These are phyloP conservation scores for Diacronema lutheri DNA, from an alignment of 78 protist species.

Conservation along the genomic window DNA sequence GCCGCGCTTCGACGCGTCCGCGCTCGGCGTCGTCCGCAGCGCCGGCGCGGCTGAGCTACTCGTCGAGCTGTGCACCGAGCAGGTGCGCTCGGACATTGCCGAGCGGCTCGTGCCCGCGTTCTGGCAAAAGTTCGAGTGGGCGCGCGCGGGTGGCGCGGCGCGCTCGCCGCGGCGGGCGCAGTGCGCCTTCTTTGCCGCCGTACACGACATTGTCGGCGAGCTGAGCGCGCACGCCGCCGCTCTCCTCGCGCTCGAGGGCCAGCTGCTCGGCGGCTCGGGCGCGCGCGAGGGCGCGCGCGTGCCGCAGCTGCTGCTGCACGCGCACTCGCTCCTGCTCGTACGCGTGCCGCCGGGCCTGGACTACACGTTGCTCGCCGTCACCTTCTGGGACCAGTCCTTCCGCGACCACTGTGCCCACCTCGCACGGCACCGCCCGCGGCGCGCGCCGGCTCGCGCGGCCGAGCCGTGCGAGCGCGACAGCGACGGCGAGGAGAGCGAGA, in stretches of 20 bases:
- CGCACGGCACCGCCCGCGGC: no score
- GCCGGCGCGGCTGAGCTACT: no score
- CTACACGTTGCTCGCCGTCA: background rate
- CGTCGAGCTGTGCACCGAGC: no score
- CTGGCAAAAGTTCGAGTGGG: background rate
- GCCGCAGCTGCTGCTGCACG: background rate
- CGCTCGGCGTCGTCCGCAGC: no score
- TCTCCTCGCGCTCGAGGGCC: background rate
- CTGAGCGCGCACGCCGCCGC: background rate
- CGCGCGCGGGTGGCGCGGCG: background rate
- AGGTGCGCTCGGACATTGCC: no score
- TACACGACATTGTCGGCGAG: background rate
- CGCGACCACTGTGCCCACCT: no score
- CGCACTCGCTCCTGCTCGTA: background rate
- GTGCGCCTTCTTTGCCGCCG: background rate
- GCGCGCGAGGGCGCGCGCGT: background rate
- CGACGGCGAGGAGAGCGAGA: background rate
- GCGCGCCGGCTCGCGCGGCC: background rate
- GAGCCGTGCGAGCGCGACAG: background rate
- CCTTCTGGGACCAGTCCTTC: no score
- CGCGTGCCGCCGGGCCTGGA: background rate
- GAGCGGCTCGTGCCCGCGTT: background rate
- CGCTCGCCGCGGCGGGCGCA: background rate
- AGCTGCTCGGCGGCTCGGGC: background rate
- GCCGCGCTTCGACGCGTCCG: no score